Evolutionary conservation across 805 yeast genomes (phyloP).

Genomic region (Nakazawaea sp.): DNA sequence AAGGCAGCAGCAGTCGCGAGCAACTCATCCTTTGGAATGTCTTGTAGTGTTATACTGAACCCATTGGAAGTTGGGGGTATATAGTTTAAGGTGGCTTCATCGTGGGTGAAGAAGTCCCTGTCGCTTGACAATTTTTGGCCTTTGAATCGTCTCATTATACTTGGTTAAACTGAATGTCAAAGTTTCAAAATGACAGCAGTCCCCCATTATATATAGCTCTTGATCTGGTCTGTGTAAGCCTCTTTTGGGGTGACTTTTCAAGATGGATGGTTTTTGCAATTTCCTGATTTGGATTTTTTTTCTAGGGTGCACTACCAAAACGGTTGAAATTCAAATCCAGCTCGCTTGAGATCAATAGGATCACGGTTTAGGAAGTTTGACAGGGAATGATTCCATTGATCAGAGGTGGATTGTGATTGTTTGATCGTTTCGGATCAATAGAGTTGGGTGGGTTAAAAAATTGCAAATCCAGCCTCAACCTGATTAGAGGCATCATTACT

Average conservation of each 20-base stretch:
- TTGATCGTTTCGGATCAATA: too few relatives aligned
- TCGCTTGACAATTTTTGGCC: conserved; percentile 18
- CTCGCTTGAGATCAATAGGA: too few relatives aligned
- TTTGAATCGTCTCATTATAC: conserved; percentile 16
- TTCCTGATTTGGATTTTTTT: too few relatives aligned
- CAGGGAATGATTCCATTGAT: too few relatives aligned
- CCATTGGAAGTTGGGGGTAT: not conserved
- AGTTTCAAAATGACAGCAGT: too few relatives aligned
- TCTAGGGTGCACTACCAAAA: too few relatives aligned
- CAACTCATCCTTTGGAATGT: conserved; percentile 10
- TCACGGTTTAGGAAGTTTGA: too few relatives aligned
- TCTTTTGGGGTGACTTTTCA: not conserved
- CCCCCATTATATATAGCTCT: not conserved
- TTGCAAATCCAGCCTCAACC: too few relatives aligned
- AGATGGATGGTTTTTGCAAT: conserved; percentile 9
- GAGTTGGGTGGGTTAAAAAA: too few relatives aligned
- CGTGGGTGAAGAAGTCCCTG: conserved; percentile 16
- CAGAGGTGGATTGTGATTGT: too few relatives aligned
- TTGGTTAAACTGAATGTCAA: not conserved
- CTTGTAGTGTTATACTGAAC: conserved; percentile 4
- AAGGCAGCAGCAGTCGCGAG: conserved; percentile 9
- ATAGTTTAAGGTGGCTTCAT: not conserved
- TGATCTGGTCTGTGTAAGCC: not conserved
- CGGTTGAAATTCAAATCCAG: not conserved
- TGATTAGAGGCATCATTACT: too few relatives aligned